Base-by-base conservation (phyloP, 768 basidiomycete species). In the Collybia sordida region DNA sequence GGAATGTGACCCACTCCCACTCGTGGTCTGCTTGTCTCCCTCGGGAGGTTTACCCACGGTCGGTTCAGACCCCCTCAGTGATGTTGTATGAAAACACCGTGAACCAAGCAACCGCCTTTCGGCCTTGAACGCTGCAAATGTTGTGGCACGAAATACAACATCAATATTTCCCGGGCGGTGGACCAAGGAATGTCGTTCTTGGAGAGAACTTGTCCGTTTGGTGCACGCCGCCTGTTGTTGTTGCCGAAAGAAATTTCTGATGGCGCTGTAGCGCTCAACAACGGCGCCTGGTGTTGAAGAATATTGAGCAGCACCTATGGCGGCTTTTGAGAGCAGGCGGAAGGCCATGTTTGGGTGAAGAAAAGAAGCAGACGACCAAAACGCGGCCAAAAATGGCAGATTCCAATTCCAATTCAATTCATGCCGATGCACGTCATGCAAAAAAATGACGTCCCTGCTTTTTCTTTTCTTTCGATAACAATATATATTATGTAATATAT, bases 241-340 rank as follows among this genome's bases (percentile, higher is more conserved):
- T 45, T 65, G 64, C 39, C 59, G 69, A 53, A 87, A 86, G 65
- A 86, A 86, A 45, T 64, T 69, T 39, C 83, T 71, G 47, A 87
- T 86, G 44, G 72, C 63, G 35, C 60, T 72, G 64, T 87, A 87
- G 44, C 85, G 80, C 62, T 84, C 82, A 45, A 82, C 46, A 17
- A 64, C 63, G 5, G 73, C 58, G 17, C 52, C 39, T 11, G 50
- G 39, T 14, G 46, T 35, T 1, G 47, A 42, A 40, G 28, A 38
- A 17, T 46, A 42, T 34, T 57, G 47, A 11, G 49, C 44, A 34
- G 54, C 52, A 23, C 53, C 19, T 15, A 49, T 50, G 25, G 49
- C 53, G 23, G 36, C 51, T 42, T 52, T 35, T 34, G 34, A 49
- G 23, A 51, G 43, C 15, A 53, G 45, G 28, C 27, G 34, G 28